phyloP scores from a whole-genome alignment of 129 eudicot species.

The Heracleum sosnowskyi region DNA sequence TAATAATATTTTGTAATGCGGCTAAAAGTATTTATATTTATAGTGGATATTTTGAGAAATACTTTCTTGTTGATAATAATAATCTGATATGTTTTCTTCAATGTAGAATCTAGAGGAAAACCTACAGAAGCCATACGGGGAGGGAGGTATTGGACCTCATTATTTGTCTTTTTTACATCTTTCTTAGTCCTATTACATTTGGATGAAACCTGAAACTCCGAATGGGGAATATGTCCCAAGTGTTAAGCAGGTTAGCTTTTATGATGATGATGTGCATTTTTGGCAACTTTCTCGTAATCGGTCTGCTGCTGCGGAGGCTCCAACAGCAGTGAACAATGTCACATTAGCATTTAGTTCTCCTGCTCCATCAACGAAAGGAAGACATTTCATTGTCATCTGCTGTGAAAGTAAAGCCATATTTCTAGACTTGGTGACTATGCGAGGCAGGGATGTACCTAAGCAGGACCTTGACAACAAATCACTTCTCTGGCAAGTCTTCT shows the following conservation, averaged over 20 bases:
- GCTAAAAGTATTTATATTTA: background rate
- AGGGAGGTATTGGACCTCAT: slow-evolving; percentile 59
- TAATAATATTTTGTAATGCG: background rate
- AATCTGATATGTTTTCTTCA: slow-evolving; percentile 7
- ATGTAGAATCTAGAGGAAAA: slow-evolving; percentile 72
- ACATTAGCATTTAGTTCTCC: slow-evolving; percentile 71
- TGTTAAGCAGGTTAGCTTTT: slow-evolving; percentile 96
- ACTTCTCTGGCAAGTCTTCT: slow-evolving; percentile 73
- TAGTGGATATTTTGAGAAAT: background rate
- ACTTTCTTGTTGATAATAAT: background rate
- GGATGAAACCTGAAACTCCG: slow-evolving; percentile 20
- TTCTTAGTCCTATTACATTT: slow-evolving; percentile 6
- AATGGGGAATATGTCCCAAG: slow-evolving; percentile 36
- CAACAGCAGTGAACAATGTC: slow-evolving; percentile 72
- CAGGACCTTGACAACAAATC: slow-evolving; percentile 86
- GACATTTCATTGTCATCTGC: slow-evolving; percentile 92
- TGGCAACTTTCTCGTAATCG: slow-evolving; percentile 95
- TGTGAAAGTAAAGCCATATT: slow-evolving; percentile 95
- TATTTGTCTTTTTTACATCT: slow-evolving; percentile 3
- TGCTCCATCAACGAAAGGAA: slow-evolving; percentile 87
- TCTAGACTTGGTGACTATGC: slow-evolving; percentile 94
- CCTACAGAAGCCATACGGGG: slow-evolving; percentile 95
- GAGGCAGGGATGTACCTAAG: slow-evolving; percentile 97
- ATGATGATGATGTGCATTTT: slow-evolving; percentile 87
- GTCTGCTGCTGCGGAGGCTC: slow-evolving; percentile 94